Evolutionary conservation across 768 basidiomycete species (phyloP), one percentile per base, ranked within the genome.

Genomic region (Mrakia gelida): DNA sequence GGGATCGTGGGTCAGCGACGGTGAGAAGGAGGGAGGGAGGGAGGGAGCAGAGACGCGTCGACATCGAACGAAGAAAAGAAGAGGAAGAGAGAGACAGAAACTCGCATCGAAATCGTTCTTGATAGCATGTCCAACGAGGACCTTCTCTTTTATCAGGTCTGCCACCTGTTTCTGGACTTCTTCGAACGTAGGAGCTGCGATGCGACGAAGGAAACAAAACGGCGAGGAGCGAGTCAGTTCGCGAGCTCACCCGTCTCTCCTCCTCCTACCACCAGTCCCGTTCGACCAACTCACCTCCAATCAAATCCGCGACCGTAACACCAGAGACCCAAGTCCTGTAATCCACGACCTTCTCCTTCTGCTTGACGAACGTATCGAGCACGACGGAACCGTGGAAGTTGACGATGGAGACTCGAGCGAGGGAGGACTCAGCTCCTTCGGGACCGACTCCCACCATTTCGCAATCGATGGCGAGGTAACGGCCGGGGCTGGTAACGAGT

Each of bases 401-500:
- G 76, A 98, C 94, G 59, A 97, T 83, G 72, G 92, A 92, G 80
- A 96, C 92, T 45, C 95, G 90, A 1, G 94, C 95, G 21, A 97
- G 88, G 0, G 91, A 91, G 0, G 92, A 94, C 83, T 96, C 93
- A 3, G 84, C 84, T 30, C 93, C 93, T 52, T 90, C 87, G n/a
- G 89, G 87, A 0, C 94, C 94, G n/a, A 96, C 88, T 7, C 95
- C 95, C 16, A 98, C 95, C 94, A 98, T 97, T 85, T 98, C 96
- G 81, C 96, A 98, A 84, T 99, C 96, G 41, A 99, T 86, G 0
- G 94, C 90, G 62, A 97, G 85, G 80, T 92, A 92, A 82, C 88
- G 91, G 70, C 91, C 91, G 6, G 89, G 89, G 68, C 90, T 90
- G 75, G 61, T 77, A 67, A 75, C 67, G 61, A 63, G 49, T 8